Percentiles rank a stretch among this genome's conserved stretches.
Evolutionary conservation across 352 stramenopile genomes (phyloP).

Genomic region (Elongisporangium anandrum): DNA sequence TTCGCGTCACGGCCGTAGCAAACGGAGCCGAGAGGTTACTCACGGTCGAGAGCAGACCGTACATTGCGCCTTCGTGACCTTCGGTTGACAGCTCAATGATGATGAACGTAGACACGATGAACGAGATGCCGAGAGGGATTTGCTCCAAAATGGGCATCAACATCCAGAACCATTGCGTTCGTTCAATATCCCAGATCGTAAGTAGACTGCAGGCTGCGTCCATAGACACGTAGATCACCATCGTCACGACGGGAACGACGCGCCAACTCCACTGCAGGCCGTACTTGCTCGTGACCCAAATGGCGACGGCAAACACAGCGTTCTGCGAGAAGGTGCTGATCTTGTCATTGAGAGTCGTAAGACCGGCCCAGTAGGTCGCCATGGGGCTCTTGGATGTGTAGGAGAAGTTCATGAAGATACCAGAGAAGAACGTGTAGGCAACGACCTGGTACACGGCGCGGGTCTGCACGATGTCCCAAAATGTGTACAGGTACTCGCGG

Average conservation of each 20-base stretch:
- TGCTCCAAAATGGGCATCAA: slow-evolving; percentile 35
- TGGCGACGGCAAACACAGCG: slow-evolving; percentile 19
- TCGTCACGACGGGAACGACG: slow-evolving; percentile 21
- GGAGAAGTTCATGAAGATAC: slow-evolving; percentile 36
- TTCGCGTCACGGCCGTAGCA: slow-evolving; percentile 29
- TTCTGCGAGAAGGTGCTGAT: slow-evolving; percentile 26
- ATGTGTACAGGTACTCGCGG: slow-evolving; percentile 34
- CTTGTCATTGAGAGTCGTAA: slow-evolving; percentile 38
- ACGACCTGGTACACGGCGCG: slow-evolving; percentile 51
- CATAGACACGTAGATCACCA: slow-evolving; percentile 26
- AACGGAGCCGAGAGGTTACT: slow-evolving; percentile 48
- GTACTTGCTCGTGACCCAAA: slow-evolving; percentile 51
- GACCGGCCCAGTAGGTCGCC: slow-evolving; percentile 34
- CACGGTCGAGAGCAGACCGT: slow-evolving; percentile 60
- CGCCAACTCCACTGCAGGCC: slow-evolving; percentile 61
- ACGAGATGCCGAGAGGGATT: slow-evolving; percentile 43
- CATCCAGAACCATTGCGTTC: slow-evolving; percentile 51
- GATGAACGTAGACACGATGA: slow-evolving; percentile 55
- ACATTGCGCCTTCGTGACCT: slow-evolving; percentile 60
- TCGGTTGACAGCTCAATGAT: slow-evolving; percentile 51
- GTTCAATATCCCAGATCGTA: slow-evolving; percentile 47
- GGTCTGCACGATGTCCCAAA: slow-evolving; percentile 46
- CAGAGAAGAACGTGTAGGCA: slow-evolving; percentile 30
- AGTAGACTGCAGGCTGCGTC: slow-evolving; percentile 33
- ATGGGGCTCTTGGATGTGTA: slow-evolving; percentile 34